These are phyloP conservation scores for Metarhizium sp. DNA, from an alignment of 2,329 filamentous ascomycete species.

Conservation along the genomic window DNA sequence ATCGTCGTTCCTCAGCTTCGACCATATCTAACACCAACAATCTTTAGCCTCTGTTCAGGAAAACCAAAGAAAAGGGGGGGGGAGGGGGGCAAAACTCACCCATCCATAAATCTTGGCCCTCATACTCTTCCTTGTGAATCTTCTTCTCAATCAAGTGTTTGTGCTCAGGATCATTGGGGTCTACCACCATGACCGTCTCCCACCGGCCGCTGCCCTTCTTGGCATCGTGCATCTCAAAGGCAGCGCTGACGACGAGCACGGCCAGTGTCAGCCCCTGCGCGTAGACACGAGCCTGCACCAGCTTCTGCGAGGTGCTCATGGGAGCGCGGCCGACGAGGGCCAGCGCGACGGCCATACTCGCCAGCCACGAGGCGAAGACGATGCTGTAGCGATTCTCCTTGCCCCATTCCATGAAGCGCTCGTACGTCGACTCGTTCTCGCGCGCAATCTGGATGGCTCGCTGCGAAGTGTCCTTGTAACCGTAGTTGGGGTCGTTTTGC, in stretches of 20 bases:
- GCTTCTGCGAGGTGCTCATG: conserved; percentile 68
- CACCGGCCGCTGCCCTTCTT: conserved; percentile 67
- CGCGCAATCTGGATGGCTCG: conserved; percentile 45
- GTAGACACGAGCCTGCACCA: conserved; percentile 91
- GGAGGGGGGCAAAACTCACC: conserved; percentile 37
- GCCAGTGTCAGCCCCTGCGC: conserved; percentile 82
- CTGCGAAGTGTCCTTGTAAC: conserved; percentile 56
- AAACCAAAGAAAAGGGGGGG: neutral
- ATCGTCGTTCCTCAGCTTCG: conserved; percentile 61
- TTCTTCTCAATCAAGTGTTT: conserved; percentile 78
- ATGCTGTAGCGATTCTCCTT: conserved; percentile 77
- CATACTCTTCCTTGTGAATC: conserved; percentile 78
- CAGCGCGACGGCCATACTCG: conserved; percentile 67
- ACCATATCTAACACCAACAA: conserved; percentile 57
- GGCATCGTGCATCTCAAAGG: conserved; percentile 72
- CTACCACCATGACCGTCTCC: conserved; percentile 75
- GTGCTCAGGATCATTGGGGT: conserved; percentile 74
- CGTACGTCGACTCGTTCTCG: conserved; percentile 43
- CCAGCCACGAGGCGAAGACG: conserved; percentile 73
- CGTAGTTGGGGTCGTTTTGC: conserved; percentile 54
- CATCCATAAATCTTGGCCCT: conserved; percentile 89
- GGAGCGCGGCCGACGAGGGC: conserved; percentile 69
- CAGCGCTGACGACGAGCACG: conserved; percentile 73
- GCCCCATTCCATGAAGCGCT: conserved; percentile 64
- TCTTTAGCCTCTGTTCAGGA: neutral